Conservation (phyloP, 2,329 filamentous ascomycete species). For the Xylariaceae sp. region DNA sequence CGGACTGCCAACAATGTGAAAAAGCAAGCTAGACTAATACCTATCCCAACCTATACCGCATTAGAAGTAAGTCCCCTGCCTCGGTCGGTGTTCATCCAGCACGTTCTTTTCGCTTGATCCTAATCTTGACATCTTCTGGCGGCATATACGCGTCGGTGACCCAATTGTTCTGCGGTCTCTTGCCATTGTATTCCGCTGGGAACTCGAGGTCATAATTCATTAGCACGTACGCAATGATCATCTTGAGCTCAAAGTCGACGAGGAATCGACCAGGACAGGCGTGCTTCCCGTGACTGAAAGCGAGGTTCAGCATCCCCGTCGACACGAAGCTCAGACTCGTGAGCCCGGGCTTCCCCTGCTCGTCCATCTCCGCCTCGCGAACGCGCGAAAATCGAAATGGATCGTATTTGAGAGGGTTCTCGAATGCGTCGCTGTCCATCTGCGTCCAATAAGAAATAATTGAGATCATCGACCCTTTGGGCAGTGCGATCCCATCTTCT, state of each 20-base stretch:
- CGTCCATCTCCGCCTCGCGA: conserved; percentile 29
- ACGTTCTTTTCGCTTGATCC: conserved; percentile 15
- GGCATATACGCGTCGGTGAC: conserved; percentile 21
- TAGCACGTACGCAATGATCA: conserved; percentile 29
- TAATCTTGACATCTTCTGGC: conserved; percentile 20
- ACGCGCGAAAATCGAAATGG: conserved; percentile 40
- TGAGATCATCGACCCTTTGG: conserved; percentile 34
- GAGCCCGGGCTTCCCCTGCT: conserved; percentile 21
- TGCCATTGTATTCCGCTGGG: conserved; percentile 21
- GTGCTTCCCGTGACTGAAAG: conserved; percentile 39
- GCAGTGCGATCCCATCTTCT: conserved; percentile 32
- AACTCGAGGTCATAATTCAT: conserved; percentile 36
- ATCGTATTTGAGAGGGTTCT: conserved; percentile 38
- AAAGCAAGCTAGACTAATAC: not conserved
- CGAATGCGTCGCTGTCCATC: conserved; percentile 31
- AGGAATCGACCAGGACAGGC: conserved; percentile 41
- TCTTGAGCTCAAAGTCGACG: conserved; percentile 39
- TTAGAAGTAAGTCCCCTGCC: not conserved
- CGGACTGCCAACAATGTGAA: not conserved
- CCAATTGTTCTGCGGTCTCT: conserved; percentile 22
- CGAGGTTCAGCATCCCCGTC: conserved; percentile 30
- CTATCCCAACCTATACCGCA: not conserved
- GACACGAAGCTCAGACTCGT: conserved; percentile 35
- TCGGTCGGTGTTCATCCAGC: not conserved
- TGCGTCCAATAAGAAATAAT: conserved; percentile 33